These are phyloP conservation scores for Aspergillus panamensis DNA, from an alignment of 495 filamentous ascomycete species.

Conservation along the genomic window DNA sequence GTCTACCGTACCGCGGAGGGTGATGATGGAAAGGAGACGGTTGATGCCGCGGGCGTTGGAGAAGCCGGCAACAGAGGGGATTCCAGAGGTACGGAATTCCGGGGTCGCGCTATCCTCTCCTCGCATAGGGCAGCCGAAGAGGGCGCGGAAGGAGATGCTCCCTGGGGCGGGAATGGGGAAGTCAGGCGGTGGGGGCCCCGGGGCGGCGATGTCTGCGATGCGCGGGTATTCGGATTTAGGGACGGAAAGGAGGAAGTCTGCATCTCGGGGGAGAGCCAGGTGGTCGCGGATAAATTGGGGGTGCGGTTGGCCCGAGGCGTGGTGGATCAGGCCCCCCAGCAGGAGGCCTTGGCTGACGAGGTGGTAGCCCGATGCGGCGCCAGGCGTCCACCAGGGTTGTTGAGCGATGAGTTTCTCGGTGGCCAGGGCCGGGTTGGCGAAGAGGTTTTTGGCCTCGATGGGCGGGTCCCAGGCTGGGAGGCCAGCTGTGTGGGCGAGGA, in stretches of 20 bases:
- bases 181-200: neutral
- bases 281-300: conserved; percentile 42
- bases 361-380: conserved; percentile 40
- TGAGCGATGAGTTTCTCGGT: conserved; percentile 35
- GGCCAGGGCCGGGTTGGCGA: conserved; percentile 22
- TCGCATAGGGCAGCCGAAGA: conserved; percentile 11
- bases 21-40: conserved; percentile 31
- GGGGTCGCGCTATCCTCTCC: conserved; percentile 12
- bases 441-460: conserved; percentile 28
- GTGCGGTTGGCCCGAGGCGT: conserved; percentile 36
- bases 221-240: conserved; percentile 31
- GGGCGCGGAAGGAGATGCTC: conserved; percentile 17
- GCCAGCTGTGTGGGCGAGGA: conserved; percentile 40
- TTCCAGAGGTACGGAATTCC: conserved; percentile 24
- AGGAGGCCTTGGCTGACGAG: conserved; percentile 37
- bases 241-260: conserved; percentile 40
- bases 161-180: conserved; percentile 7
- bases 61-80: conserved; percentile 33
- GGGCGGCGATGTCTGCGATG: conserved; percentile 27
- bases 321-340: conserved; percentile 37
- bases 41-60: conserved; percentile 34
- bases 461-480: conserved; percentile 35
- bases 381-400: conserved; percentile 44
- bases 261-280: conserved; percentile 33
- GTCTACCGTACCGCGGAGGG: conserved; percentile 29